A percentile compares a stretch with the other conserved stretches of the same genome.
Evolutionary conservation across 345 rosid genomes (phyloP).

Genomic region (Populus davidiana): DNA sequence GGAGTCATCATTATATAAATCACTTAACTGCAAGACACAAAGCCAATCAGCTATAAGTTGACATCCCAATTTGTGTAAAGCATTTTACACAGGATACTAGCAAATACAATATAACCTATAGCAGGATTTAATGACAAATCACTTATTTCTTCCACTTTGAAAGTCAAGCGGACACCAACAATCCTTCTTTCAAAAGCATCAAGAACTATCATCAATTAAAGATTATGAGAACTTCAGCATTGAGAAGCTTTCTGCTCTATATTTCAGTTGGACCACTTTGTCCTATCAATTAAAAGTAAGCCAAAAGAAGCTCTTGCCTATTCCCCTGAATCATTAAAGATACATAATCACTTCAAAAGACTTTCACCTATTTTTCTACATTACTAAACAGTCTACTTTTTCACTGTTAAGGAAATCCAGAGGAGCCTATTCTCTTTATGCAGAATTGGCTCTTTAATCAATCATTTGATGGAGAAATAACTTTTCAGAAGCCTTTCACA

Average conservation of each 20-base stretch:
- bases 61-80: constrained; percentile 4
- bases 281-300: not conserved
- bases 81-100: not conserved
- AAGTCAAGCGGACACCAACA: not conserved
- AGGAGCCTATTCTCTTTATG: no score
- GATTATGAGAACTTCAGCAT: not conserved
- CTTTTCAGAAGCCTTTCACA: not conserved
- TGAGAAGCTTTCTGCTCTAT: not conserved
- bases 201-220: not conserved
- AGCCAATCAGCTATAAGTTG: not conserved
- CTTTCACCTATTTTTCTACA: no score
- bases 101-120: not conserved
- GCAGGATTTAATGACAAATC: not conserved
- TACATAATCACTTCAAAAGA: no score
- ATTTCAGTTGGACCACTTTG: not conserved
- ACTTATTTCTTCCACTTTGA: not conserved
- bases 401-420: no score
- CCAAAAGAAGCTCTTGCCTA: not conserved
- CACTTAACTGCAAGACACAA: constrained; percentile 49
- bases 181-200: not conserved
- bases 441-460: no score
- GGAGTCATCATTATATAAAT: constrained; percentile 53
- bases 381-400: no score
- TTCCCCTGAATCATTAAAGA: not conserved
- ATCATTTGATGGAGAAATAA: not conserved